Conservation (phyloP, 768 basidiomycete species). For the Clathrus columnatus region DNA sequence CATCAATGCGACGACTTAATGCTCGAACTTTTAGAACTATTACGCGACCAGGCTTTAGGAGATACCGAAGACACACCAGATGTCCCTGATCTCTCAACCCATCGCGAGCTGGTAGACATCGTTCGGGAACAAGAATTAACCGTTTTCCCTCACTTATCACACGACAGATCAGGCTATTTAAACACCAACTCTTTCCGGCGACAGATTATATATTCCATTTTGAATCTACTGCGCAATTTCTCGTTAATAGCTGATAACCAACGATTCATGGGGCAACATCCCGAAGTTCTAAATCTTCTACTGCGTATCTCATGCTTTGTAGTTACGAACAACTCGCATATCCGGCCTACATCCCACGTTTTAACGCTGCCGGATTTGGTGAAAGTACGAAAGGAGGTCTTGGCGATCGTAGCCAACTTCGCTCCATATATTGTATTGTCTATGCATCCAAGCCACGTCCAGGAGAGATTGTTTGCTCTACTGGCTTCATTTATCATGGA, state of each 20-base stretch:
- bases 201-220: slow-evolving; percentile 56
- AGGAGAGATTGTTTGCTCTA: slow-evolving; percentile 53
- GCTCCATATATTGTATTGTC: slow-evolving; percentile 44
- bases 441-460: slow-evolving; percentile 35
- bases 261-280: slow-evolving; percentile 54
- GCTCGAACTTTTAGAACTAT: slow-evolving; percentile 77
- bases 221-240: slow-evolving; percentile 83
- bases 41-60: slow-evolving; percentile 75
- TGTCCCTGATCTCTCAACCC: slow-evolving; percentile 35
- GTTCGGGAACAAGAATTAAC: slow-evolving; percentile 49
- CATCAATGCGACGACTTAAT: slow-evolving; percentile 69
- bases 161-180: slow-evolving; percentile 35
- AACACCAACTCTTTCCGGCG: slow-evolving; percentile 61
- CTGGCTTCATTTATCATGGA: slow-evolving; percentile 72
- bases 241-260: slow-evolving; percentile 67
- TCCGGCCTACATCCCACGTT: slow-evolving; percentile 38
- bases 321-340: slow-evolving; percentile 20
- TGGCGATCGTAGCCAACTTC: slow-evolving; percentile 61
- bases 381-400: slow-evolving; percentile 64
- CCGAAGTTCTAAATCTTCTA: slow-evolving; percentile 54
- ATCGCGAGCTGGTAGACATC: slow-evolving; percentile 52
- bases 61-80: slow-evolving; percentile 27
- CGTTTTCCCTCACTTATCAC: slow-evolving; percentile 45
- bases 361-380: slow-evolving; percentile 69
- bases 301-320: slow-evolving; percentile 60